Evolutionary conservation across 2,329 filamentous ascomycete genomes (phyloP), one percentile per base, ranked within the genome.

Genomic region (Talaromyces sp.): DNA sequence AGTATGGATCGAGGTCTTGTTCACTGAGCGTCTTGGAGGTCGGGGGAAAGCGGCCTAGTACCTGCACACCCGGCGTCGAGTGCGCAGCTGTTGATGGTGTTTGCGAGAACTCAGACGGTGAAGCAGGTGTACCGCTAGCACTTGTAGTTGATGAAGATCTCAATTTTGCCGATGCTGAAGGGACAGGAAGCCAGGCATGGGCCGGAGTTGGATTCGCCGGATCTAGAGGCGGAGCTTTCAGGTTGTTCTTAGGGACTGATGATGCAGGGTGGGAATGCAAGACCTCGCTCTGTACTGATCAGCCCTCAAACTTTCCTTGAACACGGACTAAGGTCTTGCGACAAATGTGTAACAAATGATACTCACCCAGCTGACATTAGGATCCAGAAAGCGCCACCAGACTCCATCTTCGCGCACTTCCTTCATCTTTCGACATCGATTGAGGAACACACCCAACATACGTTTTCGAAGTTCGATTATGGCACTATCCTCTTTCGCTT

Each of bases 391-490:
- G 70, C 93, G 90, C 93, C 94, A 97, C 88, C 93, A 97, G 31
- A 99, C 93, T 2, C 94, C 94, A 74, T 99, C 95, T 66, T 93
- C 91, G 62, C 92, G 86, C 33, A 99, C 89, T 65, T 94, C 89
- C 72, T 94, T 91, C 94, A 98, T 98, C 68, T 88, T 87, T 68
- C 93, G 87, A 78, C 95, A 99, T 58, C 95, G 86, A 73, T 99
- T 99, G 59, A 99, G 77, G 72, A 99, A 99, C 0, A 98, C 95
- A 4, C 91, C 90, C 62, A 99, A 78, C 95, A 99, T 99, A 72
- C 95, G 91, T 82, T 98, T 98, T 66, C 95, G 87, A 69, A 98
- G 82, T 74, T 99, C 95, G 68, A 99, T 99, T 54, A 98, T 99
- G 67, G 94, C 91, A 65, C 93, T 90, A 75, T 99, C 96, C 78